phyloP scores from a whole-genome alignment of 148 eudicot genomes.

The Rheum nobile region DNA sequence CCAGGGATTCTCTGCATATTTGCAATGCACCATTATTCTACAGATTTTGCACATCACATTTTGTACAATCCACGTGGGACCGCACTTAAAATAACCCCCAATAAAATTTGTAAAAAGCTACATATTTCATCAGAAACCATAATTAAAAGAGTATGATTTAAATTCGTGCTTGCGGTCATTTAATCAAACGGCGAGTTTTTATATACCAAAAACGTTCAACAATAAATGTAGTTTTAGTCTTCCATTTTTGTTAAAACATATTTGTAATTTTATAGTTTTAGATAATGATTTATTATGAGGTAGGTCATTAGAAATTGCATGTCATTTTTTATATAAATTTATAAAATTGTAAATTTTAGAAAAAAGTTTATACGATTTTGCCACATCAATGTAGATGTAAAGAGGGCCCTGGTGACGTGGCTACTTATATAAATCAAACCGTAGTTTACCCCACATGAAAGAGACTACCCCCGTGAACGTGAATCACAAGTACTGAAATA shows the following conservation, averaged over 20 bases:
- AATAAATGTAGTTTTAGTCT: too few relatives aligned
- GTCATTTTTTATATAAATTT: too few relatives aligned
- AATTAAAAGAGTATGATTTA: neutral
- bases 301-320: too few relatives aligned
- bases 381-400: neutral
- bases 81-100: neutral
- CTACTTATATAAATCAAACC: neutral
- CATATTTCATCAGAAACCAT: neutral
- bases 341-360: too few relatives aligned
- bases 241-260: too few relatives aligned
- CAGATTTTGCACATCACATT: neutral
- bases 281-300: too few relatives aligned
- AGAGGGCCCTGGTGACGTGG: neutral
- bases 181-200: constrained; percentile 7
- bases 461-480: constrained; percentile 5
- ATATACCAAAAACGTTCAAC: too few relatives aligned
- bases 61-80: neutral
- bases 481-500: neutral
- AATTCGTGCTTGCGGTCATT: neutral
- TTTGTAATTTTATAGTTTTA: too few relatives aligned
- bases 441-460: constrained; percentile 3
- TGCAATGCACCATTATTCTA: neutral
- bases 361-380: neutral
- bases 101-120: neutral
- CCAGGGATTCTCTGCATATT: constrained; percentile 4